Conservation (phyloP, 1,284 basidiomycete genomes). For the Cutaneotrichosporon sp. region DNA sequence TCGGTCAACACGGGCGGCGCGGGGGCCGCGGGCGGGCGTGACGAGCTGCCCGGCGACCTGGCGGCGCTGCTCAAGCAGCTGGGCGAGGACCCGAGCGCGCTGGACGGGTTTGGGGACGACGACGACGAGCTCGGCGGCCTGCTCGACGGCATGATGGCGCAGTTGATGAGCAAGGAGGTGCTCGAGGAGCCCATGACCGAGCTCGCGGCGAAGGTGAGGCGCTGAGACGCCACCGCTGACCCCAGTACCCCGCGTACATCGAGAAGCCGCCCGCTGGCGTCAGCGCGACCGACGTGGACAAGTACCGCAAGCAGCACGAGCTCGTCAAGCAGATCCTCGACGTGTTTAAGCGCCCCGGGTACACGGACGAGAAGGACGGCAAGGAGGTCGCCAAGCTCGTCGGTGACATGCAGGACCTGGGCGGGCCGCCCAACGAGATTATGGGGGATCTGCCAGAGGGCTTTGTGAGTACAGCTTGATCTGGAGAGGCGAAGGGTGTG, state of each 20-base stretch:
- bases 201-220: slow-evolving; percentile 72
- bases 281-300: slow-evolving; percentile 66
- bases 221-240: not conserved
- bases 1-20: slow-evolving; percentile 63
- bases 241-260: slow-evolving; percentile 81
- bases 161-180: slow-evolving; percentile 91
- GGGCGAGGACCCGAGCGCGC: slow-evolving; percentile 59
- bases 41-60: slow-evolving; percentile 31
- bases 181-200: slow-evolving; percentile 91
- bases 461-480: slow-evolving; percentile 53
- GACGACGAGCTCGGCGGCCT: slow-evolving; percentile 71
- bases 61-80: slow-evolving; percentile 40
- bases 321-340: slow-evolving; percentile 69
- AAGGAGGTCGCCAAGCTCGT: slow-evolving; percentile 47
- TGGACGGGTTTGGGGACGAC: slow-evolving; percentile 53
- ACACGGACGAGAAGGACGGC: slow-evolving; percentile 63
- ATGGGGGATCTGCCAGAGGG: slow-evolving; percentile 89
- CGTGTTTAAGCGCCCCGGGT: slow-evolving; percentile 70
- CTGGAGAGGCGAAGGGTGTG: too few species aligned
- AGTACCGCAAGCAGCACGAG: slow-evolving; percentile 69
- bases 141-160: slow-evolving; percentile 88
- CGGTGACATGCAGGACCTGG: slow-evolving; percentile 58
- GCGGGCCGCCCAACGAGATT: slow-evolving; percentile 84
- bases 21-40: slow-evolving; percentile 37
- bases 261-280: slow-evolving; percentile 57